Conservation (phyloP, 768 basidiomycete species). For the Cyathus striatus region DNA sequence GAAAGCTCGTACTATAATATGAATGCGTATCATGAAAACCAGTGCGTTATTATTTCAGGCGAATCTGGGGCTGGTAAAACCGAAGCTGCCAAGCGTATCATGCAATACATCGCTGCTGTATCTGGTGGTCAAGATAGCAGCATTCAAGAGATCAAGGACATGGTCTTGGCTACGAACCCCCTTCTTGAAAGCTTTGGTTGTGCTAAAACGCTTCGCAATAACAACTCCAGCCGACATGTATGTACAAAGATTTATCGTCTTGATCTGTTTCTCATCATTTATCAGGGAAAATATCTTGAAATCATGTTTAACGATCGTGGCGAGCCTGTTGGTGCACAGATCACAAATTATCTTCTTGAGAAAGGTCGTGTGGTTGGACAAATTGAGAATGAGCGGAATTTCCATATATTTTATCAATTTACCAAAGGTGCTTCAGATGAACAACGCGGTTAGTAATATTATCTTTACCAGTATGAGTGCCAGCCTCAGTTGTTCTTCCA, state of each 20-base stretch:
- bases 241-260: slow-evolving; percentile 22
- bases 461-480: slow-evolving; percentile 6
- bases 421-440: slow-evolving; percentile 90
- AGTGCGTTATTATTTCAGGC: slow-evolving; percentile 99
- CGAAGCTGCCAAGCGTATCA: slow-evolving; percentile 97
- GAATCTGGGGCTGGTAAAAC: slow-evolving; percentile 99
- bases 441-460: slow-evolving; percentile 67
- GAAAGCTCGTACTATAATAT: slow-evolving; percentile 98
- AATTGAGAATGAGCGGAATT: slow-evolving; percentile 93
- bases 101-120: slow-evolving; percentile 99
- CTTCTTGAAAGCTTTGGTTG: slow-evolving; percentile 97
- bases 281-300: slow-evolving; percentile 95
- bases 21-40: slow-evolving; percentile 99
- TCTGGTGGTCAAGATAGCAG: slow-evolving; percentile 84
- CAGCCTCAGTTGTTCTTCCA: slow-evolving; percentile 21
- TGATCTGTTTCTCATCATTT: slow-evolving; percentile 15
- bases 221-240: slow-evolving; percentile 98
- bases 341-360: slow-evolving; percentile 97
- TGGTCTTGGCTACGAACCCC: slow-evolving; percentile 98
- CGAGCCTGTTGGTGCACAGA: slow-evolving; percentile 95
- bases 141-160: slow-evolving; percentile 98
- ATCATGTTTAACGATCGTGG: slow-evolving; percentile 97
- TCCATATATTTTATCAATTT: slow-evolving; percentile 99
- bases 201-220: slow-evolving; percentile 97
- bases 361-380: slow-evolving; percentile 97